Percentiles rank a stretch among this genome's conserved stretches.
Conservation (phyloP, 176 grass and related monocot genomes). For the Juncus effusus region DNA sequence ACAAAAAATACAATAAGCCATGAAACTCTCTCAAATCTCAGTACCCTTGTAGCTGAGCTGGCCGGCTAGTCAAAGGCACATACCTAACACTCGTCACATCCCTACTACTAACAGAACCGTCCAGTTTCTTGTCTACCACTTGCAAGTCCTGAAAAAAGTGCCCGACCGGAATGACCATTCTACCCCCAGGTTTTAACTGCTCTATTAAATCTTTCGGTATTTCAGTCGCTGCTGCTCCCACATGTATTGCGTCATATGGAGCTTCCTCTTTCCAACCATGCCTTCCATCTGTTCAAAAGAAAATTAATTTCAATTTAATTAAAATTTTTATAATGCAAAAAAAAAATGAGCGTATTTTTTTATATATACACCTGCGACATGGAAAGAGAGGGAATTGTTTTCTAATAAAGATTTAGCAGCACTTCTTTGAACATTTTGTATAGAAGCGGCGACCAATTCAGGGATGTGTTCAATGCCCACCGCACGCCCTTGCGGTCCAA, state of each 20-base stretch:
- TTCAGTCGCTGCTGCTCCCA: too few relatives aligned
- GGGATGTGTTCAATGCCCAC: conserved; percentile 48
- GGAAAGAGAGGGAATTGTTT: conserved; percentile 37
- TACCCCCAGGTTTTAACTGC: conserved; percentile 38
- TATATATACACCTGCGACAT: too few relatives aligned
- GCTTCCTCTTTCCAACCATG: conserved; percentile 50
- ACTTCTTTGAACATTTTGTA: conserved; percentile 63
- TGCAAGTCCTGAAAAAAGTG: conserved; percentile 54
- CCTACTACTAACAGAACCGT: conserved; percentile 38
- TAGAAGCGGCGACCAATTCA: conserved; percentile 32
- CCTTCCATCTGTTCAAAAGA: conserved; percentile 30
- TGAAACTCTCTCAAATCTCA: too few relatives aligned
- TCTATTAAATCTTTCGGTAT: too few relatives aligned
- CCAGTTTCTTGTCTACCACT: conserved; percentile 64
- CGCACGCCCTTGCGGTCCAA: conserved; percentile 60
- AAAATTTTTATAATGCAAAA: too few relatives aligned
- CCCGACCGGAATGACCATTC: conserved; percentile 79
- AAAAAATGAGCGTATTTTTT: too few relatives aligned
- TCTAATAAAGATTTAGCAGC: conserved; percentile 44
- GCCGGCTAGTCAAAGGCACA: conserved; percentile 61
- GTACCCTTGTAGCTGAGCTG: too few relatives aligned
- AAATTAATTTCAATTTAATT: background rate
- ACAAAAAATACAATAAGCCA: too few relatives aligned
- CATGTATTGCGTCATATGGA: conserved; percentile 15
- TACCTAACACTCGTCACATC: conserved; percentile 51